A percentile compares a stretch with the other conserved stretches of the same genome.
phyloP scores from a whole-genome alignment of 371 early-diverging fungal species.

The Mucor velutinosus region DNA sequence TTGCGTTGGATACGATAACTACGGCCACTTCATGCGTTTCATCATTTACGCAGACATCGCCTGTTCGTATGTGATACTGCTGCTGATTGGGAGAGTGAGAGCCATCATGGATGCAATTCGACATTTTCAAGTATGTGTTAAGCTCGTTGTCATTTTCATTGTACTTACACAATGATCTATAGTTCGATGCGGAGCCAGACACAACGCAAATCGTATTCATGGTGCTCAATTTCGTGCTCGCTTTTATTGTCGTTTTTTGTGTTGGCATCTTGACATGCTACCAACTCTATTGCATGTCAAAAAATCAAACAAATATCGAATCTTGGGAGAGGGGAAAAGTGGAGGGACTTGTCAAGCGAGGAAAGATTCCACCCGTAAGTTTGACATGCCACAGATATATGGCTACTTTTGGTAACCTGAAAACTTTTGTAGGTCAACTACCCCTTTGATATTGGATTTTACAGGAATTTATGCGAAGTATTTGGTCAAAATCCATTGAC shows the following conservation, averaged over 20 bases:
- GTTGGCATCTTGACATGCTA: constrained; percentile 84
- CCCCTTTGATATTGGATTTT: constrained; percentile 85
- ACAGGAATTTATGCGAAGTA: constrained; percentile 77
- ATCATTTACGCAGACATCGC: constrained; percentile 71
- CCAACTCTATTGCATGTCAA: constrained; percentile 79
- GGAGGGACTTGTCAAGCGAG: constrained; percentile 66
- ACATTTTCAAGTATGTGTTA: constrained; percentile 36
- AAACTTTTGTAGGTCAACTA: constrained; percentile 27
- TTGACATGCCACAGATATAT: neutral
- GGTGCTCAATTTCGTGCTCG: constrained; percentile 74
- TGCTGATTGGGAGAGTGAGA: constrained; percentile 41
- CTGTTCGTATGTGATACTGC: constrained; percentile 44
- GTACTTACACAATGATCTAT: neutral
- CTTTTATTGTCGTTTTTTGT: constrained; percentile 74
- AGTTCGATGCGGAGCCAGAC: constrained; percentile 61
- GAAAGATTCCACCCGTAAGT: constrained; percentile 61
- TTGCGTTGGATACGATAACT: constrained; percentile 91
- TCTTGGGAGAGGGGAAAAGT: constrained; percentile 83
- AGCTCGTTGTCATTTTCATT: neutral
- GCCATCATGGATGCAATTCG: constrained; percentile 41
- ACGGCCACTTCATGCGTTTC: constrained; percentile 90
- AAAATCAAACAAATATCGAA: constrained; percentile 97
- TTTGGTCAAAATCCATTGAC: constrained; percentile 68
- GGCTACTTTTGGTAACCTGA: neutral
- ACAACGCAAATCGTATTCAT: constrained; percentile 69